phyloP scores from a whole-genome alignment of 768 basidiomycete species.

The Trametes gibbosa region DNA sequence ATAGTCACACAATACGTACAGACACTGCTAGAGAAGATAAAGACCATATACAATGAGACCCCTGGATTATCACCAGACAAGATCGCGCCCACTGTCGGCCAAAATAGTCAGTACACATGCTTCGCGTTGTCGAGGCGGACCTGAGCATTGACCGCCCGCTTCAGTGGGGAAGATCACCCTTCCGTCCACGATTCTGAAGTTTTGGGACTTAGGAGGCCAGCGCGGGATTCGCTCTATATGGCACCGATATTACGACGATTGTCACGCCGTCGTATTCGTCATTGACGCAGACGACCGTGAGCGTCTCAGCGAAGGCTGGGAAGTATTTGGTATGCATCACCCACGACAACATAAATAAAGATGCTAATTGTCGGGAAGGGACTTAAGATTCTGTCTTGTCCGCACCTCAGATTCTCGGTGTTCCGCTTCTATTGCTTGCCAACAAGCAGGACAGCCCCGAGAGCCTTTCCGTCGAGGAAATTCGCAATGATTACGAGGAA shows the following conservation, averaged over 20 bases:
- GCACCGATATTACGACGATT: slow-evolving; percentile 93
- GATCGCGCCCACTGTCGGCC: slow-evolving; percentile 95
- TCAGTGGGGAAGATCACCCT: slow-evolving; percentile 90
- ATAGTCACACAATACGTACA: slow-evolving; percentile 29
- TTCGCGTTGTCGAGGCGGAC: neutral
- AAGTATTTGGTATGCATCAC: slow-evolving; percentile 80
- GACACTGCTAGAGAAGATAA: slow-evolving; percentile 91
- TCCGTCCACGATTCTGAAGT: slow-evolving; percentile 91
- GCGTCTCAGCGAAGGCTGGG: slow-evolving; percentile 91
- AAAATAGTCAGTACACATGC: slow-evolving; percentile 72
- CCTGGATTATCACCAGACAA: slow-evolving; percentile 90
- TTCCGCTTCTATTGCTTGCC: slow-evolving; percentile 88
- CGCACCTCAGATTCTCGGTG: slow-evolving; percentile 83
- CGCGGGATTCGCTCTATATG: slow-evolving; percentile 92
- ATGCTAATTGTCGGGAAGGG: slow-evolving; percentile 22
- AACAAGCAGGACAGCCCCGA: slow-evolving; percentile 91
- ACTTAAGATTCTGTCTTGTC: slow-evolving; percentile 78
- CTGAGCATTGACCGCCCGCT: neutral
- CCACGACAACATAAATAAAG: neutral
- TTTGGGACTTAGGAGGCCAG: slow-evolving; percentile 97
- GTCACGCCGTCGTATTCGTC: slow-evolving; percentile 94
- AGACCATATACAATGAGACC: slow-evolving; percentile 83
- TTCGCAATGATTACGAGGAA: slow-evolving; percentile 83
- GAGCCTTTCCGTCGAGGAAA: slow-evolving; percentile 85
- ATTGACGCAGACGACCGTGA: slow-evolving; percentile 92